Conservation (phyloP, 805 yeast genomes). For the Ogataea populi-albae region DNA sequence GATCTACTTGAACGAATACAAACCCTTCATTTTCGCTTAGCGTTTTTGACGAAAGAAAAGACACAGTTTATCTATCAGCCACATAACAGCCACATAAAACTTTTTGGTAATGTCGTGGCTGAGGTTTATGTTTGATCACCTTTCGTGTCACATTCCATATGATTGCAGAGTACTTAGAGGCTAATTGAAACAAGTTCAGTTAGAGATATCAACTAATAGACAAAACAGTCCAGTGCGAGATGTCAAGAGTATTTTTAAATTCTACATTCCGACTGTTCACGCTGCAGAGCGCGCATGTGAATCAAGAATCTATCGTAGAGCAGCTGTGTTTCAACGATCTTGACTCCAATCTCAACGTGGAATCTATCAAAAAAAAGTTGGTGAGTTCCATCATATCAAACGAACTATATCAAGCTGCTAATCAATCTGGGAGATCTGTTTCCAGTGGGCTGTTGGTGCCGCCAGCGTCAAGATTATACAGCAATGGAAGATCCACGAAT, state of each 20-base stretch:
- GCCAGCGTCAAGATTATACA: slow-evolving; percentile 19
- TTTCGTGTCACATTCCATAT: too few species aligned
- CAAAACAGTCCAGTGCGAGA: slow-evolving; percentile 4
- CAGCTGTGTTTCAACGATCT: slow-evolving; percentile 25
- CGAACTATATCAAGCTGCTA: slow-evolving; percentile 19
- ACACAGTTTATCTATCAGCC: too few species aligned
- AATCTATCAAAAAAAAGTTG: slow-evolving; percentile 17
- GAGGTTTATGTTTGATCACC: too few species aligned
- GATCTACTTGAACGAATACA: too few species aligned
- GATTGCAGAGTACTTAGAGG: too few species aligned
- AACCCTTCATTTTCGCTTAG: too few species aligned
- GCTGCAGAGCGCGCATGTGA: slow-evolving; percentile 9
- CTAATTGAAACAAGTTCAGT: too few species aligned
- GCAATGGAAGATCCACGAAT: slow-evolving; percentile 18
- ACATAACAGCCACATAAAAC: too few species aligned
- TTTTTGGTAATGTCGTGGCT: too few species aligned
- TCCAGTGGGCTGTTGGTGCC: slow-evolving; percentile 20
- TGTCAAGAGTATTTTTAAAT: slow-evolving; percentile 31
- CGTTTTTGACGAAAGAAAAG: too few species aligned
- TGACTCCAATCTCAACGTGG: slow-evolving; percentile 17
- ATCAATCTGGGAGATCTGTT: slow-evolving; percentile 3
- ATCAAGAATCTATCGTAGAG: slow-evolving; percentile 23
- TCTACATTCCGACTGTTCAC: slow-evolving; percentile 22
- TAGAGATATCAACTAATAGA: too few species aligned
- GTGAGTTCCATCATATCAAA: slow-evolving; percentile 22